phyloP scores from a whole-genome alignment of 2,329 filamentous ascomycete species.

The Trichophyton mentagrophytes region DNA sequence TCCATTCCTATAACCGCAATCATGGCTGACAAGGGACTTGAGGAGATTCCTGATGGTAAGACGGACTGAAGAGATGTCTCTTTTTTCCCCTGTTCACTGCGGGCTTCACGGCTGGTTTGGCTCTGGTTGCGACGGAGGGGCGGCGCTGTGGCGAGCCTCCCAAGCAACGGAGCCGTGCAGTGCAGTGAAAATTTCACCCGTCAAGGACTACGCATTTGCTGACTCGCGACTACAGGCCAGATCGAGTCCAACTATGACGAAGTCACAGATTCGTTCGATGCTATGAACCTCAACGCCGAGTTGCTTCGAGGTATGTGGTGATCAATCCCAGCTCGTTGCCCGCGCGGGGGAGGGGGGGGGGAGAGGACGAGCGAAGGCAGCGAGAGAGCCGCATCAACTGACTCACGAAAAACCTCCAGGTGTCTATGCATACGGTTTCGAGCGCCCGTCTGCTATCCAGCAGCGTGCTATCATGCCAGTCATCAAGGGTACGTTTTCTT shows the following conservation, averaged over 20 bases:
- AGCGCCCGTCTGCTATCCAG: conserved; percentile 98
- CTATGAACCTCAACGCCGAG: conserved; percentile 94
- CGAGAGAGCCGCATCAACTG: conserved; percentile 15
- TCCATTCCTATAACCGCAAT: conserved; percentile 52
- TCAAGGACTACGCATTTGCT: conserved; percentile 1
- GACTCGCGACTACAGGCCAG: conserved; percentile 52
- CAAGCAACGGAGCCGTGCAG: not conserved
- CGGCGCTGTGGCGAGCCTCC: not conserved
- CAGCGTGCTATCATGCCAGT: conserved; percentile 99
- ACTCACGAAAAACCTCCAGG: conserved; percentile 34
- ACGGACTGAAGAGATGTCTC: too few relatives aligned
- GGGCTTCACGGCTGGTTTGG: not conserved
- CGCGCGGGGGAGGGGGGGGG: not conserved
- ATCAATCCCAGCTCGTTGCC: not conserved
- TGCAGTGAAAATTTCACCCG: not conserved
- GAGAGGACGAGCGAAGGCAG: not conserved
- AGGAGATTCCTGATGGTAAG: conserved; percentile 92
- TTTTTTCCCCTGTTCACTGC: conserved; percentile 19
- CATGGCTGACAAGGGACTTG: conserved; percentile 99
- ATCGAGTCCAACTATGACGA: conserved; percentile 99
- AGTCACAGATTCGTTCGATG: conserved; percentile 97
- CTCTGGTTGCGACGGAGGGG: not conserved
- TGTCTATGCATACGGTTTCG: conserved; percentile 99
- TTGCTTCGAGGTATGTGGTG: conserved; percentile 70
- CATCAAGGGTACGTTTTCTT: conserved; percentile 70